Evolutionary conservation across 2,329 filamentous ascomycete genomes (phyloP), one percentile per base, ranked within the genome.

Genomic region (Ramularia endophylla): DNA sequence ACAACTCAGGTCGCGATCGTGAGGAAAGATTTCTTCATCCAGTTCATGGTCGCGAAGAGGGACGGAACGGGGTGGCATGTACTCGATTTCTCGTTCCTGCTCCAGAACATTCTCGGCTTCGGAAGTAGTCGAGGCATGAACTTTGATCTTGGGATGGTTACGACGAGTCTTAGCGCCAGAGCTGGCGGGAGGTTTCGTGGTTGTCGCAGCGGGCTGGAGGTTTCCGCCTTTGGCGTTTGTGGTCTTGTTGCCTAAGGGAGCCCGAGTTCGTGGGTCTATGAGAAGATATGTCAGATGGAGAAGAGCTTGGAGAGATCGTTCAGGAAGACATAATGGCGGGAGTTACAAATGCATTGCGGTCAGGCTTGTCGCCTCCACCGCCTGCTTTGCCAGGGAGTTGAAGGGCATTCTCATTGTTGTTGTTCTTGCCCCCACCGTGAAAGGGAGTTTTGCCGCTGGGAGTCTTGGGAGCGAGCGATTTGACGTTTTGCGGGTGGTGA

Each of bases 221-320:
- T 34, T 51, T 46, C 78, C 35, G 36, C 72, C 77, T 70, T 94
- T 97, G 40, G 86, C 87, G 64, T 98, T 98, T 38, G 92, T 97
- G 1, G 90, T 97, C 67, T 98, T 98, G 73, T 87, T 83, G 25
- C 90, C 90, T 35, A 98, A 70, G 9, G 87, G 85, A 27, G 89
- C 88, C 57, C 90, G 81, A 45, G 72, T 81, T 44, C 80, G 79
- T 37, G 81, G 75, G 41, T 74, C 80, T 82, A 47, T 27, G 31
- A 36, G 40, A 36, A 39, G 35, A 6, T 47, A 18, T 20, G 47
- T 38, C 31, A 42, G 30, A 40, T 27, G 25, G 25, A 25, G 22
- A 11, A 25, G 22, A 20, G 17, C n/a, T 19, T 30, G 22, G 19
- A 18, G 9, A 42, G 30, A 4, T 31, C 19, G 25, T 18, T 41